Base-by-base conservation (phyloP, 139 green algal genomes). In the Eudorina sp. region DNA sequence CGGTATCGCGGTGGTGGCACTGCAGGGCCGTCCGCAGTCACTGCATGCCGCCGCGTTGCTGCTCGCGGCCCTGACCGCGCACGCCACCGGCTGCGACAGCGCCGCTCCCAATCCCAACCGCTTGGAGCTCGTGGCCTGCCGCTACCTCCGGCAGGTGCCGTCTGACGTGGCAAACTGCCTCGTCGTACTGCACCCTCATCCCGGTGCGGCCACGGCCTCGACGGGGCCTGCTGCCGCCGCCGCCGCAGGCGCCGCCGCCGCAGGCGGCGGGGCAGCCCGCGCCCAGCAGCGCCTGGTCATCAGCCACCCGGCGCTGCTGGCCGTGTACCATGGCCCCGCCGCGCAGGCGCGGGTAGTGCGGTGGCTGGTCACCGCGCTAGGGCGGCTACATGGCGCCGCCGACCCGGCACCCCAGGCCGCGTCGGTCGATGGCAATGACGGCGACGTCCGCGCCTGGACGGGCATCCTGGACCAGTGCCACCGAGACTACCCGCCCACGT, bases 251-350 rank as follows among this genome's bases (percentile, higher is more conserved):
- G 62, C 45, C 81, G 19, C 13, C 40, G 23, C 58, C 80, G n/a
- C 40, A 31, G 43, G 45, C 40, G 58, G 29, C 55, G 34, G 5
- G 3, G 55, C 3, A n/a, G 27, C 6, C n/a, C 48, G 81, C 29
- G 27, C 40, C 29, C 19, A 62, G 45, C 81, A 87, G 3, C 83
- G 83, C 2, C 68, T 88, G n/a, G 83, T 81, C 2, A 81, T 81
- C 34, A 81, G 68, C 66, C 85, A 89, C 11, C 85, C 85, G 3
- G 85, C 85, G 31, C 43, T 89, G 55, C 58, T 89, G 60, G 73
- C 74, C 2, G 85, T 72, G 14, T 58, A 85, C 51, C 74, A 89
- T 21, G 85, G 85, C 8, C 85, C 85, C 18, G 43, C 51, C 8
- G 73, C 85, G 25, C 58, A 66, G 45, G 74, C 41, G n/a, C 85